A percentile compares a stretch with the other conserved stretches of the same genome.
Conservation (phyloP, 2,329 filamentous ascomycete genomes). For the Claviceps pazoutovae region DNA sequence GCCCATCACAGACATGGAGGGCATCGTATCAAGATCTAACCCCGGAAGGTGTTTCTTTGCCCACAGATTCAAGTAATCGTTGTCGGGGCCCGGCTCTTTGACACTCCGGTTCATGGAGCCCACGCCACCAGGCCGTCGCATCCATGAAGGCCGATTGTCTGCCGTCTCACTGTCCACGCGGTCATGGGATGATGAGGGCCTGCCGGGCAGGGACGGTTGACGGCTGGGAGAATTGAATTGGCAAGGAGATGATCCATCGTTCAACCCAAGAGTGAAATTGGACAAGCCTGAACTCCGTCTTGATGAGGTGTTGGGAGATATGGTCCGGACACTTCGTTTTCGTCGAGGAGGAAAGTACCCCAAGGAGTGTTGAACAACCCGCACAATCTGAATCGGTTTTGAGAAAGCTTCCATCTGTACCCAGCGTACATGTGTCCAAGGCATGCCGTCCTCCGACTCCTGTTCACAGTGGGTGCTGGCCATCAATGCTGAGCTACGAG, state of each 20-base stretch:
- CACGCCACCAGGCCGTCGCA: slow-evolving; percentile 76
- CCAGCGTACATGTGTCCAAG: slow-evolving; percentile 84
- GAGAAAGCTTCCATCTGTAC: slow-evolving; percentile 58
- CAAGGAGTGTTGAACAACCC: slow-evolving; percentile 64
- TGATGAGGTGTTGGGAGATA: slow-evolving; percentile 53
- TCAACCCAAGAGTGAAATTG: slow-evolving; percentile 26
- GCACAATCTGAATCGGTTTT: slow-evolving; percentile 69
- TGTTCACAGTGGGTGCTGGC: slow-evolving; percentile 13
- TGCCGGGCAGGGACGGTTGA: slow-evolving; percentile 20
- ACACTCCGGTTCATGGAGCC: slow-evolving; percentile 64
- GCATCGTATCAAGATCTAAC: slow-evolving; percentile 54
- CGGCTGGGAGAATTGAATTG: slow-evolving; percentile 28
- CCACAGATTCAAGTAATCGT: slow-evolving; percentile 73
- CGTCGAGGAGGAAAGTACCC: slow-evolving; percentile 86
- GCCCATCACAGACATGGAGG: slow-evolving; percentile 52
- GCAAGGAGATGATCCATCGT: slow-evolving; percentile 22
- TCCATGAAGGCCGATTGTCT: slow-evolving; percentile 40
- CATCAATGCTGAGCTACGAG: slow-evolving; percentile 16
- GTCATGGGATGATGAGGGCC: slow-evolving; percentile 22
- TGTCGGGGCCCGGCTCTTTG: slow-evolving; percentile 64
- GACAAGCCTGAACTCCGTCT: slow-evolving; percentile 49
- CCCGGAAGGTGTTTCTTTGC: slow-evolving; percentile 72
- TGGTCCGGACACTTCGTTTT: slow-evolving; percentile 64
- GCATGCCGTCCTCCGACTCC: slow-evolving; percentile 39
- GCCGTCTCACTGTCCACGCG: slow-evolving; percentile 24